phyloP scores from a whole-genome alignment of 768 basidiomycete genomes.

The Pisolithus sp. region DNA sequence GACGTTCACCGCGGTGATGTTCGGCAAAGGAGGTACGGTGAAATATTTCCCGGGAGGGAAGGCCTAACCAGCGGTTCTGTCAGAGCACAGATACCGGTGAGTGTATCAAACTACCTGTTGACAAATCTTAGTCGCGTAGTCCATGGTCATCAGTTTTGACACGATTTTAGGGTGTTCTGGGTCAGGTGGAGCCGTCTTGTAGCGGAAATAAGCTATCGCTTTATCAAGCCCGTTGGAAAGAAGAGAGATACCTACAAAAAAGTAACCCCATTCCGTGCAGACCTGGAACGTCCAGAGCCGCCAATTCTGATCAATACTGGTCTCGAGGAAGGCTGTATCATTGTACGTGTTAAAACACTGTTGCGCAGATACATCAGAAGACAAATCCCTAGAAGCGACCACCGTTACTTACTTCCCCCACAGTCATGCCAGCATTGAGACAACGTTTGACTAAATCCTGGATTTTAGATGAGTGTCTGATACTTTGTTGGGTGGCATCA shows the following conservation, averaged over 20 bases:
- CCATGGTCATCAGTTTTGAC: slow-evolving; percentile 67
- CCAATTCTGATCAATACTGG: slow-evolving; percentile 68
- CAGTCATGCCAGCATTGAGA: slow-evolving; percentile 33
- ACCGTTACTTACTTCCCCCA: slow-evolving; percentile 43
- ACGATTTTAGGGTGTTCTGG: slow-evolving; percentile 67
- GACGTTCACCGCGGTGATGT: slow-evolving; percentile 74
- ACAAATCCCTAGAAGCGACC: neutral
- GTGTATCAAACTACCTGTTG: slow-evolving; percentile 35
- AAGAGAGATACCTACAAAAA: slow-evolving; percentile 46
- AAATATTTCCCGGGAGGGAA: slow-evolving; percentile 75
- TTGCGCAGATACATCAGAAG: neutral
- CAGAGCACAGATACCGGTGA: neutral
- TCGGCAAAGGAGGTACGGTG: slow-evolving; percentile 64
- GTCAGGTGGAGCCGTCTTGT: slow-evolving; percentile 69
- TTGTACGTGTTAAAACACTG: slow-evolving; percentile 87
- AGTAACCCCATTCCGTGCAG: slow-evolving; percentile 96
- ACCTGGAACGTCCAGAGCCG: slow-evolving; percentile 87
- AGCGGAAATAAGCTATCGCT: neutral
- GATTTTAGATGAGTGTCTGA: neutral
- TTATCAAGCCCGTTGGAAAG: neutral
- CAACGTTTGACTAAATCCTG: slow-evolving; percentile 57
- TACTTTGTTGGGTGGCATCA: neutral
- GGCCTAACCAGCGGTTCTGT: slow-evolving; percentile 37
- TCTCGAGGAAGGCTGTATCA: slow-evolving; percentile 55
- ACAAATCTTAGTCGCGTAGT: slow-evolving; percentile 68